Evolutionary conservation across 169 alveolate genomes (phyloP).

Genomic region (Plasmodium vinckei): DNA sequence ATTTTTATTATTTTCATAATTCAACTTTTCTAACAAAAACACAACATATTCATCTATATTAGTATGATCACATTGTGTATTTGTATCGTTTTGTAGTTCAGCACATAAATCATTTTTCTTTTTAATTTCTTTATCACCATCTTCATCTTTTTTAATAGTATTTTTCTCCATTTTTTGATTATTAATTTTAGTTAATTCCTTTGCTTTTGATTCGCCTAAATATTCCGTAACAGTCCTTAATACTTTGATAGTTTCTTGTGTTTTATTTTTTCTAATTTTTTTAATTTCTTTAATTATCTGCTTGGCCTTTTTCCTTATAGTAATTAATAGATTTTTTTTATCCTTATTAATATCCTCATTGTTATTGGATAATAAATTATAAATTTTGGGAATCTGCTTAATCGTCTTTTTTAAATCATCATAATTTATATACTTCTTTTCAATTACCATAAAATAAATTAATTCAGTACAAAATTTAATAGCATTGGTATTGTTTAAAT

Average conservation of each 20-base stretch:
- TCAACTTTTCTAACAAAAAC: slow-evolving; percentile 59
- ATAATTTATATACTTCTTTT: slow-evolving; percentile 29
- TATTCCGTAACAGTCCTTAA: slow-evolving; percentile 33
- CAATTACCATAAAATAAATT: slow-evolving; percentile 28
- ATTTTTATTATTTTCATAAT: slow-evolving; percentile 34
- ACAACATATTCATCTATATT: slow-evolving; percentile 52
- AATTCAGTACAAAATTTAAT: slow-evolving; percentile 40
- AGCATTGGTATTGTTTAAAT: slow-evolving; percentile 22
- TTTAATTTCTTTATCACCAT: background rate
- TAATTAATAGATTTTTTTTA: slow-evolving; percentile 15
- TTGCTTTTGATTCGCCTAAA: background rate
- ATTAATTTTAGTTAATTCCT: background rate
- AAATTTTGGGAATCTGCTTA: slow-evolving; percentile 12
- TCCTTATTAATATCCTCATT: slow-evolving; percentile 14
- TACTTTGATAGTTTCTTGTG: background rate
- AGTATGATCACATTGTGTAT: slow-evolving; percentile 41
- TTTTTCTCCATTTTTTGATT: background rate
- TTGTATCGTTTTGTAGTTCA: background rate
- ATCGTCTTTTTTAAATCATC: slow-evolving; percentile 42
- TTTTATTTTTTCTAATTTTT: slow-evolving; percentile 6
- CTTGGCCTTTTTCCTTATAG: background rate
- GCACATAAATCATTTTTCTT: background rate
- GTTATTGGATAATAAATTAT: slow-evolving; percentile 10
- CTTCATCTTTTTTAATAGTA: background rate
- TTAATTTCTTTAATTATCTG: slow-evolving; percentile 44